These are phyloP conservation scores for Puccinia hordei DNA, from an alignment of 1,284 basidiomycete genomes.

Conservation along the genomic window DNA sequence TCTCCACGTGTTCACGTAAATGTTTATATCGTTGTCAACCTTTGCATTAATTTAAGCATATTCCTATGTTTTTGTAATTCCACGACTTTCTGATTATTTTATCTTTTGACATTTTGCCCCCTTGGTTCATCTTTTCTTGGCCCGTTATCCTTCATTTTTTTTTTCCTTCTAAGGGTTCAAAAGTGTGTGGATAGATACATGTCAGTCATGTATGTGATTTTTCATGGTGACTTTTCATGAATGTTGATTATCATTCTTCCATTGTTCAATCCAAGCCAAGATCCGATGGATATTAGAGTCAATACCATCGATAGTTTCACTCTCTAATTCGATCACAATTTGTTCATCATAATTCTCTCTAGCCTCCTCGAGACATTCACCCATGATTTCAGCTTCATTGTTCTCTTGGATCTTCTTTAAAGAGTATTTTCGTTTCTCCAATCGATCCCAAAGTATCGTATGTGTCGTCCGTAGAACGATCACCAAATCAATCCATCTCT, in stretches of 20 bases:
- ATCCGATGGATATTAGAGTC: constrained; percentile 83
- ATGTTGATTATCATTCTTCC: constrained; percentile 66
- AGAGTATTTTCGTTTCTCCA: constrained; percentile 86
- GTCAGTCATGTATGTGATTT: not conserved
- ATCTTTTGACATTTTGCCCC: no score
- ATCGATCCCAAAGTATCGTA: constrained; percentile 80
- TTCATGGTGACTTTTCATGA: not conserved
- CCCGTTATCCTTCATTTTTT: not conserved
- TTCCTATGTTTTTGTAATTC: no score
- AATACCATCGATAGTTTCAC: constrained; percentile 77
- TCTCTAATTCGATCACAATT: constrained; percentile 82
- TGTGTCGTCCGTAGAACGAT: constrained; percentile 91
- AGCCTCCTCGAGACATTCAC: constrained; percentile 85
- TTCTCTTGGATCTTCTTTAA: constrained; percentile 97
- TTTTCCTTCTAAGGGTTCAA: not conserved
- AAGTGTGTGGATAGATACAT: not conserved
- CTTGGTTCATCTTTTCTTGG: not conserved
- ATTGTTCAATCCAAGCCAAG: constrained; percentile 78
- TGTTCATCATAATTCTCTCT: constrained; percentile 78
- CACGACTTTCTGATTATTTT: no score
- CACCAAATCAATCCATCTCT: constrained; percentile 96
- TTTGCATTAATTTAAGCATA: no score
- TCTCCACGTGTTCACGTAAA: not conserved
- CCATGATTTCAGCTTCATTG: constrained; percentile 98
- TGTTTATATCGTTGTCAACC: not conserved